These are phyloP conservation scores for Trebouxia sp. DNA, from an alignment of 139 green algal species.

Conservation along the genomic window DNA sequence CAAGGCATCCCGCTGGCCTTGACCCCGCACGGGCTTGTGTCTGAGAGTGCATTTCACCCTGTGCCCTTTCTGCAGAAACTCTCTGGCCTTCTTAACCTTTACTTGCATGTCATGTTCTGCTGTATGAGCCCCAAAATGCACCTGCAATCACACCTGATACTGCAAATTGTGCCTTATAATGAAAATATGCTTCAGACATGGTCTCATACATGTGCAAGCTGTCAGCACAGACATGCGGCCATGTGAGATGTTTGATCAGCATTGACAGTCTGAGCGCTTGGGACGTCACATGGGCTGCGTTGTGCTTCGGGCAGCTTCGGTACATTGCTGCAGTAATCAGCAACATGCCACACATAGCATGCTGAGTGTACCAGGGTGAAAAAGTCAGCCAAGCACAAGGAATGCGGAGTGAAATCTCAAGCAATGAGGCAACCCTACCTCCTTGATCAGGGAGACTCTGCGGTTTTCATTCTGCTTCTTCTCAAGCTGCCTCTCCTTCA, in stretches of 20 bases:
- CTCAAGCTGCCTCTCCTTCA: constrained; percentile 3
- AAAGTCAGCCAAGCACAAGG: neutral
- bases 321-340: no score
- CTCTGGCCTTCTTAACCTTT: neutral
- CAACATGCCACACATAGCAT: no score
- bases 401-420: neutral
- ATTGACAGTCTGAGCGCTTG: no score
- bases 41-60: constrained; percentile 9
- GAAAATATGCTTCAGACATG: no score
- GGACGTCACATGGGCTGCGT: no score
- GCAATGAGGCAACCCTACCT: neutral
- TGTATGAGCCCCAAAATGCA: constrained; percentile 15
- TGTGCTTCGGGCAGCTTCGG: no score
- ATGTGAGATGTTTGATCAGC: no score
- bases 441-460: neutral
- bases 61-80: constrained; percentile 13
- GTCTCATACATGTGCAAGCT: no score
- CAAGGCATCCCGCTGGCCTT: neutral
- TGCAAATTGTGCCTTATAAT: no score
- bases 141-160: neutral
- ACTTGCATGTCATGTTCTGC: constrained; percentile 30
- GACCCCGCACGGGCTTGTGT: neutral
- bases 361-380: neutral
- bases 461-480: constrained; percentile 17
- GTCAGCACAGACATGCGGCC: no score